A percentile compares a stretch with the other conserved stretches of the same genome.
Evolutionary conservation across 441 rosid genomes (phyloP).

Genomic region (Erysimum pusillum): DNA sequence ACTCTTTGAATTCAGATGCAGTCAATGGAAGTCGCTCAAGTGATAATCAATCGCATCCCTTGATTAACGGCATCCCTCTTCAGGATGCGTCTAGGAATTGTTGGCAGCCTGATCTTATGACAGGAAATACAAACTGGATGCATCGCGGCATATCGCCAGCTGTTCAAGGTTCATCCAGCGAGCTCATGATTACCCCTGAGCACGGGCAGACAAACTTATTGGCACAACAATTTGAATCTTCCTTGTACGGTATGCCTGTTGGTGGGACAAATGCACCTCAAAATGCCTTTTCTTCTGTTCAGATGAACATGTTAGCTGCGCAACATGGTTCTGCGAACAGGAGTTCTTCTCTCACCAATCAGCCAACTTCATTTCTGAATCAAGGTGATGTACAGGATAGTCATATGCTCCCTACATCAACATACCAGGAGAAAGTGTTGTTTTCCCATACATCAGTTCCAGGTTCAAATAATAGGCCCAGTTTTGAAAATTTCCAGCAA

Average conservation of each 20-base stretch:
- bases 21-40: constrained; percentile 57
- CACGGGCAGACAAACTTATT: constrained; percentile 60
- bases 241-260: constrained; percentile 71
- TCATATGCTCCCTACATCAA: constrained; percentile 56
- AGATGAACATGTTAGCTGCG: constrained; percentile 57
- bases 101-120: constrained; percentile 67
- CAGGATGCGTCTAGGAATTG: constrained; percentile 67
- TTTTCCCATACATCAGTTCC: constrained; percentile 55
- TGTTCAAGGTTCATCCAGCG: constrained; percentile 66
- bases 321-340: constrained; percentile 59
- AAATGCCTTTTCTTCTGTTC: constrained; percentile 54
- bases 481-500: constrained; percentile 56
- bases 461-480: constrained; percentile 54
- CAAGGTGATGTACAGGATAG: constrained; percentile 57
- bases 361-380: constrained; percentile 52
- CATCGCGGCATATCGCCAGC: constrained; percentile 58
- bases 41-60: constrained; percentile 52
- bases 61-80: constrained; percentile 70
- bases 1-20: constrained; percentile 60
- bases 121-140: constrained; percentile 68
- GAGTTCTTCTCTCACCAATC: constrained; percentile 63
- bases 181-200: constrained; percentile 64
- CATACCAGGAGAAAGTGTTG: constrained; percentile 52
- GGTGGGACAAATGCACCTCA: constrained; percentile 59
- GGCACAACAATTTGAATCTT: constrained; percentile 74